Base-by-base conservation (phyloP, 2,329 filamentous ascomycete species). In the Cryphonectria radicalis region DNA sequence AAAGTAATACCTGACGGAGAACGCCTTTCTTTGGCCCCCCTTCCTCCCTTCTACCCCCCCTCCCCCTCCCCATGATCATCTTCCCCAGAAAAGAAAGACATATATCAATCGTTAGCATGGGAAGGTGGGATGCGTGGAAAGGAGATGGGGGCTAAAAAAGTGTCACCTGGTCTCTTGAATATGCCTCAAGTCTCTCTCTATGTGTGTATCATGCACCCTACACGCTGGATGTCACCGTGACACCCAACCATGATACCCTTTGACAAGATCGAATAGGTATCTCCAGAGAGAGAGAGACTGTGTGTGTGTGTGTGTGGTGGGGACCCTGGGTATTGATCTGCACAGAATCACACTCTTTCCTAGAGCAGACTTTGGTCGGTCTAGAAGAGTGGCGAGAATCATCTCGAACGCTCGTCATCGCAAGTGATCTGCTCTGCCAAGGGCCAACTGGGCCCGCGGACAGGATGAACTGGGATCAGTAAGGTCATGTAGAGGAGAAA, bases 111-210 rank as follows among this genome's bases (percentile, higher is more conserved):
- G 19, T n/a, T n/a, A n/a, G 7, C 46, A 4, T n/a, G 8, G 7
- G 8, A 2, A 50, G 19, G 17, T 50, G 46, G 59, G 25, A 53
- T 19, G 46, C 4, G 22, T 40, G 17, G 62, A 25, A 25, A 57
- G 60, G 57, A 43, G 50, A 37, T 22, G 65, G 59, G 53, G 11
- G 53, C 53, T n/a, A 14, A 2, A 62, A 57, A 65, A 43, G 40
- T 50, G 66, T 68, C 70, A 71, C 57, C 66, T 71, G 70, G 59
- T 53, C 40, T 60, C 11, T 17, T 32, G 46, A 63, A 13, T 6
- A 17, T 5, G 60, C 66, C 25, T 32, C 40, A 35, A 55, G 25
- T 60, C 42, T 43, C 19, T 65, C 50, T 53, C 13, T 46, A 5
- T 50, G 43, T 50, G 43, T 50, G 43, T 50, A 14, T 50, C 43